Evolutionary conservation across 495 filamentous ascomycete species (phyloP).

Genomic region (Neurospora sp.): DNA sequence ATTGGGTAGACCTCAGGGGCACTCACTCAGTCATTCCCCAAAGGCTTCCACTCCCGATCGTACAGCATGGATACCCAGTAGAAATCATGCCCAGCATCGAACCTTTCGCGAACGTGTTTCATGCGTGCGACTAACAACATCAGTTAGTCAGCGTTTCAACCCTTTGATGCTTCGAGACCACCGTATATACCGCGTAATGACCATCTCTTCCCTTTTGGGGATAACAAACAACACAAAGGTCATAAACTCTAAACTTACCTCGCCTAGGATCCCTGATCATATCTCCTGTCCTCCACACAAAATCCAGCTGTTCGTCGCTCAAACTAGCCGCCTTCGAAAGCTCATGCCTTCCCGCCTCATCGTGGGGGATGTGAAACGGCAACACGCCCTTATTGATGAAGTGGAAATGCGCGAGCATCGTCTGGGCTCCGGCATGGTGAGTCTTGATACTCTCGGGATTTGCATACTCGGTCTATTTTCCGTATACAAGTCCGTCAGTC

Average conservation of each 20-base stretch:
- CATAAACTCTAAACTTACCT: background rate
- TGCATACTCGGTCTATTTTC: constrained; percentile 7
- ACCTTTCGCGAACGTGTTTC: constrained; percentile 2
- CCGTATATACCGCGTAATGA: background rate
- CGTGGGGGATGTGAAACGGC: constrained; percentile 13
- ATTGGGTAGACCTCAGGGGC: background rate
- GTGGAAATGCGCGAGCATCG: constrained; percentile 35
- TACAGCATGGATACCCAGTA: constrained; percentile 22
- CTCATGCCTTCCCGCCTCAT: constrained; percentile 3
- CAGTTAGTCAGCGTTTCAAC: background rate
- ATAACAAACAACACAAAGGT: background rate
- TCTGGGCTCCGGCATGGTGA: constrained; percentile 28
- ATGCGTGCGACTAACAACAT: constrained; percentile 3
- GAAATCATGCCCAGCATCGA: constrained; percentile 12
- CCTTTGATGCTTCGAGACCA: background rate
- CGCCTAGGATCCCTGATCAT: constrained; percentile 7
- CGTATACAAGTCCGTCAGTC: background rate
- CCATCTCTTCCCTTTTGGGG: background rate
- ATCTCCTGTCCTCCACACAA: constrained; percentile 13
- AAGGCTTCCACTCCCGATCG: constrained; percentile 15
- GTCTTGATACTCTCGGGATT: constrained; percentile 14
- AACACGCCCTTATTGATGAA: constrained; percentile 30
- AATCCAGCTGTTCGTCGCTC: constrained; percentile 12
- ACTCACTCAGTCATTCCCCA: constrained; percentile 5
- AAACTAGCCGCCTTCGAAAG: constrained; percentile 16